phyloP scores from a whole-genome alignment of 495 filamentous ascomycete genomes.

The Daldinia vernicosa region DNA sequence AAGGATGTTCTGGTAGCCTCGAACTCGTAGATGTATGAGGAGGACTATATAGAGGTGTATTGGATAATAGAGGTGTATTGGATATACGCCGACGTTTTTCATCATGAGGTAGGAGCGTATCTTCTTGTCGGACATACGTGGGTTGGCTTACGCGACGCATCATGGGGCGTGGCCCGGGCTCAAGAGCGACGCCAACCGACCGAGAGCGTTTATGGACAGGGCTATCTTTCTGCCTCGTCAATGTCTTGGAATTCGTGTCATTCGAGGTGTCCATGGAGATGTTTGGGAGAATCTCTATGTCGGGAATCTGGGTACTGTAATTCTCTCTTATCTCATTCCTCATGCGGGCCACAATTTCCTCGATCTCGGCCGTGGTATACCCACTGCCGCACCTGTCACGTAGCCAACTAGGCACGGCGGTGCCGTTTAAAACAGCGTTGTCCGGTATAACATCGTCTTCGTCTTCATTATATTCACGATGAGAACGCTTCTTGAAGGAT shows the following conservation, averaged over 20 bases:
- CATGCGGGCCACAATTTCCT: constrained; percentile 50
- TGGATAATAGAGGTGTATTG: too few relatives aligned
- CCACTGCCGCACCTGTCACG: constrained; percentile 42
- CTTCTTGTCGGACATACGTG: constrained; percentile 17
- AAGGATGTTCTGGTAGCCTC: constrained; percentile 16
- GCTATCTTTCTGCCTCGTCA: constrained; percentile 37
- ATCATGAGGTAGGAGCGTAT: constrained; percentile 15
- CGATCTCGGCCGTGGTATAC: constrained; percentile 51
- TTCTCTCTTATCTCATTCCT: constrained; percentile 45
- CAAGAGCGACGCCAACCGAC: constrained; percentile 47
- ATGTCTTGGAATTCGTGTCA: constrained; percentile 29
- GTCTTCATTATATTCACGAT: constrained; percentile 43
- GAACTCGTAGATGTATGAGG: constrained; percentile 12
- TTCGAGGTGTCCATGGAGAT: constrained; percentile 48
- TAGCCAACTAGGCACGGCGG: constrained; percentile 58
- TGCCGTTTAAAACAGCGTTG: constrained; percentile 39
- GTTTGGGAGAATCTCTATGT: constrained; percentile 73
- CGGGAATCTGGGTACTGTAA: constrained; percentile 59
- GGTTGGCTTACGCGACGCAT: constrained; percentile 47
- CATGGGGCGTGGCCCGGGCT: constrained; percentile 34
- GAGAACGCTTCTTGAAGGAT: constrained; percentile 39
- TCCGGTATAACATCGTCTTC: constrained; percentile 38
- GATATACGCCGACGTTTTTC: constrained; percentile 47
- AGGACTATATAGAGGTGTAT: constrained; percentile 19
- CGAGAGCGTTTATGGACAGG: constrained; percentile 51